Conservation (phyloP, 2,329 filamentous ascomycete genomes). For the Colletotrichum caudatum region DNA sequence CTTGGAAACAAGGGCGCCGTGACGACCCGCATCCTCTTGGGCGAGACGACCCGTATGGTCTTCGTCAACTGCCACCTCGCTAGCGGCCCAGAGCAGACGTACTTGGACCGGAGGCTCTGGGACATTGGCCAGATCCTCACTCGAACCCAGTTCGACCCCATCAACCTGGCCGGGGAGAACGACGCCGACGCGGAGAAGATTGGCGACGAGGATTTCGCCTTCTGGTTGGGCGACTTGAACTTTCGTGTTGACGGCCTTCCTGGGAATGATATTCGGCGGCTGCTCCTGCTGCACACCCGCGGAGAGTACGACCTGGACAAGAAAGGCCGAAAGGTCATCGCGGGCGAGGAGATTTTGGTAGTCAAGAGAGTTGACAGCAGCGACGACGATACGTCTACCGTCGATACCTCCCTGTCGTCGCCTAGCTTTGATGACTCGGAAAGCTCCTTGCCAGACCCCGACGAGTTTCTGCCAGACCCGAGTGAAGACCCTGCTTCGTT, state of each 20-base stretch:
- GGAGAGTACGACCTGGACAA: constrained; percentile 77
- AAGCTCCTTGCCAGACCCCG: constrained; percentile 67
- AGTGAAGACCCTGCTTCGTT: constrained; percentile 86
- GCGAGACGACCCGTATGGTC: constrained; percentile 88
- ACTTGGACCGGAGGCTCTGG: constrained; percentile 89
- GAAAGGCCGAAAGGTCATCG: constrained; percentile 54
- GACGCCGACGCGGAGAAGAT: constrained; percentile 77
- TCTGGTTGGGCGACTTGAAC: constrained; percentile 97
- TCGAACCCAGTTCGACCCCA: constrained; percentile 82
- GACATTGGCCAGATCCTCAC: constrained; percentile 83
- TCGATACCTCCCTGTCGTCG: constrained; percentile 48
- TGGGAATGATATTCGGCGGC: constrained; percentile 87
- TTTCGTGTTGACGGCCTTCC: constrained; percentile 91
- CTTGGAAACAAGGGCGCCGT: constrained; percentile 97
- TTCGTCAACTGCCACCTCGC: constrained; percentile 94
- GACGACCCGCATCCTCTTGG: constrained; percentile 82
- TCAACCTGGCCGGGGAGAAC: constrained; percentile 73
- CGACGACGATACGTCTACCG: constrained; percentile 58
- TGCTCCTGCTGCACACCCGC: constrained; percentile 84
- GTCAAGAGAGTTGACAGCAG: constrained; percentile 56
- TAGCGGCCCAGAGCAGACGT: constrained; percentile 82
- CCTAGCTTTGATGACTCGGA: constrained; percentile 55
- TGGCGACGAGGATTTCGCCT: constrained; percentile 91
- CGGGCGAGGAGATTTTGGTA: constrained; percentile 54
- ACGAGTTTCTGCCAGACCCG: constrained; percentile 75